Percentiles rank a stretch among this genome's conserved stretches.
Evolutionary conservation across 208 protist genomes (phyloP).

Genomic region (Naegleria fowleri): DNA sequence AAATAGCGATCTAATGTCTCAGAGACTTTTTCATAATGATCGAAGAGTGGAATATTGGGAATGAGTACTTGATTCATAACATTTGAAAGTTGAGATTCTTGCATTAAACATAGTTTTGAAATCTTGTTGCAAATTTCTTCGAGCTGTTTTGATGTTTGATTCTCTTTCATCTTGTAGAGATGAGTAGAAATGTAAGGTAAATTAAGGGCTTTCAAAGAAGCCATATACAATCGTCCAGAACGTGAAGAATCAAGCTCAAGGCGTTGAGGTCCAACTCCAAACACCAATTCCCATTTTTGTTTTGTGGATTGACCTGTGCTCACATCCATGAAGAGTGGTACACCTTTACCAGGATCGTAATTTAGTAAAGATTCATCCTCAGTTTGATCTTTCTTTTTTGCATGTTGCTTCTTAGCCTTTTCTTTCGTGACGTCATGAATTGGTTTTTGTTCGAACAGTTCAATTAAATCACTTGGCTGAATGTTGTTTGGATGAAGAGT

Average conservation of each 20-base stretch:
- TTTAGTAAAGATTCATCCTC: background rate
- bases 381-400: background rate
- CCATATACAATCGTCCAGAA: background rate
- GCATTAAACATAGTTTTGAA: too few species aligned
- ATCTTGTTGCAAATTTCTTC: too few species aligned
- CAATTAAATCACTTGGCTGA: background rate
- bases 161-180: background rate
- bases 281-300: background rate
- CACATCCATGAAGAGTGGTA: background rate
- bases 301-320: background rate
- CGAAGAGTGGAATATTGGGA: background rate
- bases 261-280: background rate
- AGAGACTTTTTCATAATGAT: background rate
- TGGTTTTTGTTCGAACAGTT: background rate
- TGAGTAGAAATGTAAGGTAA: background rate
- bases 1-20: background rate
- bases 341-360: background rate
- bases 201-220: background rate
- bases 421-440: background rate
- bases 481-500: background rate
- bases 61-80: background rate
- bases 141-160: background rate
- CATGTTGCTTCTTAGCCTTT: background rate
- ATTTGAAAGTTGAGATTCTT: background rate
- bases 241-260: background rate